phyloP scores from a whole-genome alignment of 2,329 filamentous ascomycete genomes.

The Apiospora phragmitis region DNA sequence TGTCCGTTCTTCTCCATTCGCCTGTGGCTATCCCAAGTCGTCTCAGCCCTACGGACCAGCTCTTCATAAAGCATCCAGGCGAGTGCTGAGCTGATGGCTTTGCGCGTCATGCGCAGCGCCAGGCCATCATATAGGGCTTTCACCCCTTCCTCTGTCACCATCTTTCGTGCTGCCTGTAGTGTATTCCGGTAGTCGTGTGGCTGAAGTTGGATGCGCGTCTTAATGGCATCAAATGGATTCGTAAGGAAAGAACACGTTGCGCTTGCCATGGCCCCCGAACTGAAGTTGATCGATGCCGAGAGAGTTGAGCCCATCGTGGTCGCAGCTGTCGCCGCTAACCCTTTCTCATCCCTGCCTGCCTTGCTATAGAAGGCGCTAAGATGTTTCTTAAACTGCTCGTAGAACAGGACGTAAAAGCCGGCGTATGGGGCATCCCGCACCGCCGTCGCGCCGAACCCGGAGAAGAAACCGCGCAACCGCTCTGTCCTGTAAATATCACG shows the following conservation, averaged over 20 bases:
- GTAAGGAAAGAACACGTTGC: conserved; percentile 83
- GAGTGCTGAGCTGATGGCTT: conserved; percentile 89
- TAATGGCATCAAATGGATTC: conserved; percentile 96
- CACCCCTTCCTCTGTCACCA: conserved; percentile 80
- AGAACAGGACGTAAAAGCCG: conserved; percentile 90
- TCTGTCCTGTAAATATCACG: conserved; percentile 72
- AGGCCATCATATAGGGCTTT: conserved; percentile 84
- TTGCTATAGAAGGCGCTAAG: conserved; percentile 43
- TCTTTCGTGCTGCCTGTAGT: conserved; percentile 71
- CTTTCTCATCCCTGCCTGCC: conserved; percentile 11
- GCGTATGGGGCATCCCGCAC: conserved; percentile 96
- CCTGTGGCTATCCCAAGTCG: conserved; percentile 27
- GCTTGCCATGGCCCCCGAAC: conserved; percentile 78
- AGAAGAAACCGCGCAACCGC: conserved; percentile 83
- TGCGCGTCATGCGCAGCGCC: conserved; percentile 82
- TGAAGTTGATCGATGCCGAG: conserved; percentile 78
- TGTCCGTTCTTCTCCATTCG: conserved; percentile 18
- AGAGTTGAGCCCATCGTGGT: conserved; percentile 37
- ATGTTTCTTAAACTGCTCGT: conserved; percentile 77
- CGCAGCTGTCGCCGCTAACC: not conserved
- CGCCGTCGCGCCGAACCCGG: conserved; percentile 90
- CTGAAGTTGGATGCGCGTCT: conserved; percentile 91
- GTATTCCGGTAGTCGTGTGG: conserved; percentile 82
- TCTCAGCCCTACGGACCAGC: conserved; percentile 70
- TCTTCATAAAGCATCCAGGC: conserved; percentile 99